These are phyloP conservation scores for Rhodotorula paludigena DNA, from an alignment of 768 basidiomycete species.

Conservation along the genomic window DNA sequence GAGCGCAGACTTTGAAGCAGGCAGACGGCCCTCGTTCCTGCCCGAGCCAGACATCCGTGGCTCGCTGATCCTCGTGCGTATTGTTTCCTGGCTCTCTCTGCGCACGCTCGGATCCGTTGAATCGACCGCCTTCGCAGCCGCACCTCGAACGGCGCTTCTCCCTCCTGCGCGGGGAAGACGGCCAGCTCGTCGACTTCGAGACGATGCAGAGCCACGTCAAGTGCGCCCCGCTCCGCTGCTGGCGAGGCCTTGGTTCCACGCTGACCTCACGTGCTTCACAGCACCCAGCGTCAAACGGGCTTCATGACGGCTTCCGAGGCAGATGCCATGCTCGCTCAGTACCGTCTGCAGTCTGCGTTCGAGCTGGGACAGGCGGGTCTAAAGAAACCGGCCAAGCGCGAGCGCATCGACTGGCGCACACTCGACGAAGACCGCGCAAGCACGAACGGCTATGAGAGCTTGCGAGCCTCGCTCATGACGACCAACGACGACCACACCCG, in stretches of 20 bases:
- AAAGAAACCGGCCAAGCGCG: background rate
- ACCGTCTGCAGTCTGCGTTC: constrained; percentile 29
- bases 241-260: no score
- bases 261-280: background rate
- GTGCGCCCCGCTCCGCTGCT: constrained; percentile 10
- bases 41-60: constrained; percentile 36
- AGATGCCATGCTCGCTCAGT: constrained; percentile 37
- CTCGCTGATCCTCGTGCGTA: constrained; percentile 33
- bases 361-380: background rate
- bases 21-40: no score
- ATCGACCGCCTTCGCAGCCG: constrained; percentile 21
- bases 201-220: constrained; percentile 36
- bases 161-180: constrained; percentile 34
- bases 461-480: background rate
- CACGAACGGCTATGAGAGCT: background rate
- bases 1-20: no score
- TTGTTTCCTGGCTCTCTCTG: no score
- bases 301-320: constrained; percentile 34
- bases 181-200: constrained; percentile 31
- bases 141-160: constrained; percentile 39
- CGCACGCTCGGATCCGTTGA: no score
- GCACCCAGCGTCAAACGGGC: constrained; percentile 38
- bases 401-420: constrained; percentile 25
- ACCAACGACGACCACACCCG: background rate
- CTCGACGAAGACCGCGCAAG: background rate